Evolutionary conservation across 1,284 basidiomycete species (phyloP).

Genomic region (Ustilago sp.): DNA sequence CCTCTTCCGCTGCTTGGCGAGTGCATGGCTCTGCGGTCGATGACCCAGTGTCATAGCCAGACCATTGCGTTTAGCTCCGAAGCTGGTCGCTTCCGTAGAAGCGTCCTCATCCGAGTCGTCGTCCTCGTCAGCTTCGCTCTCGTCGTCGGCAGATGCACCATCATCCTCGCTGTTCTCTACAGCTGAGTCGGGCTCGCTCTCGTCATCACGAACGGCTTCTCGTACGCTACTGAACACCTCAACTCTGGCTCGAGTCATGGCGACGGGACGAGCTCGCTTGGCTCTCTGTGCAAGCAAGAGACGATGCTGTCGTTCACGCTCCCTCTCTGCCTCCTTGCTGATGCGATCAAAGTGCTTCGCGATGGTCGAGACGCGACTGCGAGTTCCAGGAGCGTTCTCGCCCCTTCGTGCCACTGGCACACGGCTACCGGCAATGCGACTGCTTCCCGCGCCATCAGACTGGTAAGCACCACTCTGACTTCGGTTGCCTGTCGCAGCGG

Average conservation of each 20-base stretch:
- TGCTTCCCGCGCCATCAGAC: conserved; percentile 33
- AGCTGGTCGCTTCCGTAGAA: conserved; percentile 18
- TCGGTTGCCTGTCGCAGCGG: conserved; percentile 8
- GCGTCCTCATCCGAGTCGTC: conserved; percentile 47
- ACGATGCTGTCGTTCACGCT: conserved; percentile 71
- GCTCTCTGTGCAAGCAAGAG: conserved; percentile 57
- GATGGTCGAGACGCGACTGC: conserved; percentile 72
- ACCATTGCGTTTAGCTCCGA: conserved; percentile 14
- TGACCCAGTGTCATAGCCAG: conserved; percentile 6
- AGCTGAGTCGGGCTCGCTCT: conserved; percentile 54
- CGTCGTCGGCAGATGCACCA: conserved; percentile 50
- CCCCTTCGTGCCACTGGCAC: conserved; percentile 43
- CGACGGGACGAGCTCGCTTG: conserved; percentile 86
- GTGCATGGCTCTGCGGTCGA: conserved; percentile 5
- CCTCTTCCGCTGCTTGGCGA: conserved; percentile 14
- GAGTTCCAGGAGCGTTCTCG: conserved; percentile 48
- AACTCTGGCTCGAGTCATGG: conserved; percentile 86
- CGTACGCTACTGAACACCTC: conserved; percentile 90
- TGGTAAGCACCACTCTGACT: conserved; percentile 37
- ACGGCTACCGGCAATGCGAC: conserved; percentile 36
- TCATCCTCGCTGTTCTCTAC: conserved; percentile 46
- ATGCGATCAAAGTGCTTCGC: conserved; percentile 73
- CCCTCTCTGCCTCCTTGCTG: conserved; percentile 73
- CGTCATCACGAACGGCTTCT: conserved; percentile 88
- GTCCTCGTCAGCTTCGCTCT: conserved; percentile 54